Evolutionary conservation across 768 basidiomycete species (phyloP).

Genomic region (Mycena filopes): DNA sequence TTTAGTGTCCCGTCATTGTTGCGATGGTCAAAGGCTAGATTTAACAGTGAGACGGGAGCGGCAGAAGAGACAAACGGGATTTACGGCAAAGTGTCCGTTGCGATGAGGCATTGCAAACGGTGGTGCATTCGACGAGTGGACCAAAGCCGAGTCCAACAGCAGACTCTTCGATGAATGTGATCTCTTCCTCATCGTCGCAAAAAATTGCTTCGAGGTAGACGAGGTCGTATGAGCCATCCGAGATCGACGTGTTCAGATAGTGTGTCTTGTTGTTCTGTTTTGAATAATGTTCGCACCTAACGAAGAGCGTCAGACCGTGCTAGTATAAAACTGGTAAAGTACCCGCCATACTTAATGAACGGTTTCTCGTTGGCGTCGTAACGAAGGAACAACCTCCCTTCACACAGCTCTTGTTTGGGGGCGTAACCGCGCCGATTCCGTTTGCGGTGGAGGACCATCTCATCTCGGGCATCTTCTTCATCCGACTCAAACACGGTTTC

Average conservation of each 20-base stretch:
- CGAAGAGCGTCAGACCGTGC: too few species aligned
- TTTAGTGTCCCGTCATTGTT: background rate
- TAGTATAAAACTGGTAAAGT: background rate
- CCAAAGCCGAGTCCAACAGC: background rate
- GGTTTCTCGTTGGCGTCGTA: background rate
- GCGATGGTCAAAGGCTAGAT: background rate
- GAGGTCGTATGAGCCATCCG: background rate
- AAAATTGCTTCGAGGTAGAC: conserved; percentile 14
- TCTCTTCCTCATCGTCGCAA: background rate
- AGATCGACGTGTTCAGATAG: background rate
- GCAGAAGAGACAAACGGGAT: too few species aligned
- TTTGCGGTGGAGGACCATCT: too few species aligned
- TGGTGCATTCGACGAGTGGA: too few species aligned
- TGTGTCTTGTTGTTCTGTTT: background rate
- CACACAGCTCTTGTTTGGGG: too few species aligned
- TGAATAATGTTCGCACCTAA: conserved; percentile 10
- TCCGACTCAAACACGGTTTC: background rate
- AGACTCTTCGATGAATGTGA: background rate
- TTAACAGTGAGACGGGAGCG: too few species aligned
- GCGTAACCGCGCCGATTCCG: background rate
- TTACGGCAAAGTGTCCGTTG: conserved; percentile 2
- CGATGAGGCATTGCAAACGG: conserved; percentile 9
- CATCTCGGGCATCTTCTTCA: background rate
- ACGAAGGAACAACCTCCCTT: too few species aligned
- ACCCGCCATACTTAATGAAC: background rate